Conservation (phyloP, 164 flowering plant genomes). For the Tetrastigma voinierianum region DNA sequence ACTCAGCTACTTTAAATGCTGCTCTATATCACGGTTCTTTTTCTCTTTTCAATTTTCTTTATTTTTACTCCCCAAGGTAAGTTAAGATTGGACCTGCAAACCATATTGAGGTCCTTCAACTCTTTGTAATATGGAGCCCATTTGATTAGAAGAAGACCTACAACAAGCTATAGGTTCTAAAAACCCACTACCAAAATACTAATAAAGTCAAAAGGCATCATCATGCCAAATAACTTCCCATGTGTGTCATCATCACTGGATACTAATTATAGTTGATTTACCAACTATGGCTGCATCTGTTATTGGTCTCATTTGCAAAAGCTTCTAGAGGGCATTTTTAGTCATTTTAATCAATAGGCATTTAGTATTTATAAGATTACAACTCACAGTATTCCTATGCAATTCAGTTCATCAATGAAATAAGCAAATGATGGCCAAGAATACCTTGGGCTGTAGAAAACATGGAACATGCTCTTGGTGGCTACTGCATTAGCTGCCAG, state of each 20-base stretch:
- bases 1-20: too few species aligned
- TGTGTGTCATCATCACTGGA: background rate
- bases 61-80: background rate
- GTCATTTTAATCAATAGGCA: background rate
- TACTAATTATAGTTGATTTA: background rate
- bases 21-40: too few species aligned
- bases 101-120: background rate
- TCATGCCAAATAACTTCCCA: background rate
- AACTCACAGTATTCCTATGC: background rate
- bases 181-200: background rate
- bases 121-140: background rate
- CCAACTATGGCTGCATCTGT: background rate
- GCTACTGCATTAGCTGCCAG: constrained; percentile 73
- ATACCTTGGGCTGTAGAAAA: constrained; percentile 93
- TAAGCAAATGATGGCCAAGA: background rate
- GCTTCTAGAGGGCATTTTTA: background rate
- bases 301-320: background rate
- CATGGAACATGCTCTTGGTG: constrained; percentile 61
- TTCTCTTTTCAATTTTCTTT: background rate
- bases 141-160: background rate
- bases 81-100: background rate
- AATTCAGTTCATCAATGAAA: background rate
- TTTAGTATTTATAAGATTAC: background rate
- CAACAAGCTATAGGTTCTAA: background rate
- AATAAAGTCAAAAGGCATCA: too few species aligned